Evolutionary conservation across 2,329 filamentous ascomycete genomes (phyloP), one percentile per base, ranked within the genome.

Genomic region (Sporothrix curviconia): DNA sequence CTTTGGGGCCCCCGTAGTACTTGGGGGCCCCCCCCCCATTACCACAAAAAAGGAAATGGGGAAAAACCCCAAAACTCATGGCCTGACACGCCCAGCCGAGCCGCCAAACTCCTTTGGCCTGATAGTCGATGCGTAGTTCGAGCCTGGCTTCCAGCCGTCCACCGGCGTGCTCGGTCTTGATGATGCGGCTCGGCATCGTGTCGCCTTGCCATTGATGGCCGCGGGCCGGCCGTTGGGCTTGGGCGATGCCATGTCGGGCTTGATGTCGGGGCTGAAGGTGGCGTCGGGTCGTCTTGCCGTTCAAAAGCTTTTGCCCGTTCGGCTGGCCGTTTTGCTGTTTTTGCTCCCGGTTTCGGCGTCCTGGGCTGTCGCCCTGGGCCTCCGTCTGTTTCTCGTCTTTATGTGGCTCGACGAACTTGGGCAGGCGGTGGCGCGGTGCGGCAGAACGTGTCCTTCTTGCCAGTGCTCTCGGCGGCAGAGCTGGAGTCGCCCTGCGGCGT

Each of bases 1-100:
- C 62, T 88, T 85, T n/a, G n/a, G n/a, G n/a, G 65, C 92, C 92
- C 69, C 90, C 78, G 74, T 96, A 99, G 75, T 92, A 96, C 51
- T 86, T 92, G 34, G 92, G n/a, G n/a, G n/a, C n/a, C n/a, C n/a
- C n/a, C n/a, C 89, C 52, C 94, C 94, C 71, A 95, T 86, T 92
- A 92, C 97, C 92, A 99, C 96, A 76, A 96, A 97, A 81, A 90
- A 96, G 92, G 97, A 97, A 66, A 99, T 81, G 37, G 86, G 61
- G n/a, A 94, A 94, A 73, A 97, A 99, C 46, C 87, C 84, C 61
- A 91, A 80, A 90, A 97, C n/a, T 97, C 83, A 96, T 91, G 64
- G 82, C 77, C 15, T n/a, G 81, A 74, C 42, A 92, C 87, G 56
- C 94, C 92, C n/a, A 80, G 69, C n/a, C 3, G 89, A 85, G 59